These are phyloP conservation scores for Hortiboletus campestris DNA, from an alignment of 768 basidiomycete species.

Conservation along the genomic window DNA sequence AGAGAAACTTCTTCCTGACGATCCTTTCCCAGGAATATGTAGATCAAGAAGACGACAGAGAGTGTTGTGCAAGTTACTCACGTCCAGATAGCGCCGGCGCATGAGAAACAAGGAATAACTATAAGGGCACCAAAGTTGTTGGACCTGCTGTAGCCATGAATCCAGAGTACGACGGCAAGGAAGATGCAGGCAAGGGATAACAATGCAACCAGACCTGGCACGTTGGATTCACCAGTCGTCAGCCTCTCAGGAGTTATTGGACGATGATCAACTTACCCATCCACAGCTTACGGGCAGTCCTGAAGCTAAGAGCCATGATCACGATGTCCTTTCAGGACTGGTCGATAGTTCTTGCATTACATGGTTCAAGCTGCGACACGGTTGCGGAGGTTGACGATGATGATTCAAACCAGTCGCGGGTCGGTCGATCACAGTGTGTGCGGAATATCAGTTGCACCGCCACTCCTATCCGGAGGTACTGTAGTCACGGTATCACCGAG, in stretches of 20 bases:
- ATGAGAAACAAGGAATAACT: conserved; percentile 31
- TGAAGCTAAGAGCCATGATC: conserved; percentile 44
- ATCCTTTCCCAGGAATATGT: conserved; percentile 20
- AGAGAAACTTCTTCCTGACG: conserved; percentile 27
- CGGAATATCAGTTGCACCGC: conserved; percentile 5
- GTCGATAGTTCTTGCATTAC: background rate
- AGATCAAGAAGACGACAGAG: background rate
- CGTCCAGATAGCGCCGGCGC: conserved; percentile 29
- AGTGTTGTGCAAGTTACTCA: conserved; percentile 15
- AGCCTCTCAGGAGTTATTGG: background rate
- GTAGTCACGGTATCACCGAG: no score
- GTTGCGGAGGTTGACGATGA: conserved; percentile 8
- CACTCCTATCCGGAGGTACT: background rate
- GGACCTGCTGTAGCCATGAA: conserved; percentile 33
- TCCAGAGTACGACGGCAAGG: conserved; percentile 36
- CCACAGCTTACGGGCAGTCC: conserved; percentile 41
- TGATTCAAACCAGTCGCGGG: no score
- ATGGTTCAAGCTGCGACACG: background rate
- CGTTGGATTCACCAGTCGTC: background rate
- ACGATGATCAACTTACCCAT: conserved; percentile 29
- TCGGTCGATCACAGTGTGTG: no score
- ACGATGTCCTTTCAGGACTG: background rate
- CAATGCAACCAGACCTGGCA: conserved; percentile 35
- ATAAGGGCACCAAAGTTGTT: conserved; percentile 41
- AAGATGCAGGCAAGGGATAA: conserved; percentile 35